Evolutionary conservation across 2,329 filamentous ascomycete species (phyloP).

Genomic region (Hirsutella thompsonii): DNA sequence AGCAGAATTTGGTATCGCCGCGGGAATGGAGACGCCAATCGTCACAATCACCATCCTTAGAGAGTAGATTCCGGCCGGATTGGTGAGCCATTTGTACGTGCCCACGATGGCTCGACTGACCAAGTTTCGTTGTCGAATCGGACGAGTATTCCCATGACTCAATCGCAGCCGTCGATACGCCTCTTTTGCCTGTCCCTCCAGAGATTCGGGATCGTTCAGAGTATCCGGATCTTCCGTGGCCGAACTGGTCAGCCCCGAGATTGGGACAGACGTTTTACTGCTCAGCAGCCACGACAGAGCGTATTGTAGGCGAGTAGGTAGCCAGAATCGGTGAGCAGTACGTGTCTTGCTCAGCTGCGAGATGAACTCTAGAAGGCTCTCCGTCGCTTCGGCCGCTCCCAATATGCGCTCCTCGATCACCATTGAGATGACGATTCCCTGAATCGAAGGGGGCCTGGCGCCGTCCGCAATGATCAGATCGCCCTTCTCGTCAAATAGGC

Average conservation of each 20-base stretch:
- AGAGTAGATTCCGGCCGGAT: constrained; percentile 29
- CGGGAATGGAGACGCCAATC: constrained; percentile 27
- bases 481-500: constrained; percentile 28
- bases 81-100: constrained; percentile 27
- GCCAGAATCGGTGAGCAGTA: constrained; percentile 24
- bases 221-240: constrained; percentile 9
- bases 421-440: constrained; percentile 30
- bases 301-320: constrained; percentile 25
- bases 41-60: constrained; percentile 34
- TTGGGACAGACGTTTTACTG: constrained; percentile 7
- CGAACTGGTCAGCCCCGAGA: constrained; percentile 7
- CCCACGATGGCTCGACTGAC: constrained; percentile 14
- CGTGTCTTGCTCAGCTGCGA: constrained; percentile 21
- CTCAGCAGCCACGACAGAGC: constrained; percentile 24
- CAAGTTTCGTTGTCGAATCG: constrained; percentile 6
- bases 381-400: constrained; percentile 11
- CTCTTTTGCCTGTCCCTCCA: constrained; percentile 18
- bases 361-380: constrained; percentile 23
- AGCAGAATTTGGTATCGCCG: constrained; percentile 25
- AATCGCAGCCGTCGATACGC: constrained; percentile 23
- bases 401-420: constrained; percentile 31
- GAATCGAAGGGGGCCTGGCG: constrained; percentile 14
- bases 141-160: constrained; percentile 13
- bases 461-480: constrained; percentile 15
- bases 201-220: constrained; percentile 11